Base-by-base conservation (phyloP, 1,284 basidiomycete genomes). In the Coniferiporia weirii region DNA sequence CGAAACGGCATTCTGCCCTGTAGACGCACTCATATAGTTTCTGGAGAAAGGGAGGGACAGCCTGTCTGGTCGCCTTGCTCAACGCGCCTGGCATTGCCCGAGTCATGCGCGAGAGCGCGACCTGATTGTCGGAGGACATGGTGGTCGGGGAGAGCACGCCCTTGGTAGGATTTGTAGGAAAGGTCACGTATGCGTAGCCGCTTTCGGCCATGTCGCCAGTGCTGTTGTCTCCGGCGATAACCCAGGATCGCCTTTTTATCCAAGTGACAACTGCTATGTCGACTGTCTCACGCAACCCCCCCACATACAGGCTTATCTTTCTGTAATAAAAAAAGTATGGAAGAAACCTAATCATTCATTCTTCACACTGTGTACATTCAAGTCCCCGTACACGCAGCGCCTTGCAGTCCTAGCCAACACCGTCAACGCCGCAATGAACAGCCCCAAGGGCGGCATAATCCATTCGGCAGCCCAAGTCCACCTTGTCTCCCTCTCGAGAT, bases 41-140 rank as follows among this genome's bases (percentile, higher is more conserved):
- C 75, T 94, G 93, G 15, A 96, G 79, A 69, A 98, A 98, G 0
- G 92, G 90, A 0, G 93, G 92, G 1, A 93, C 81, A 12, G 79
- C 74, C 66, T 83, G 81, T 47, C 81, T 73, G 1, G 82, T 75
- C 10, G 79, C 74, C 67, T 75, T 81, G 64, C 76, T 79, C 50
- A 83, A 70, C 64, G 79, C 76, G 1, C 73, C 60, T n/a, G 68
- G 73, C 13, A 75, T 69, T 3, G 73, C 71, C 46, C 77, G 74
- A 4, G 73, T 72, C 1, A 76, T 66, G 49, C 84, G 74, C 0
- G 82, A 71, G 22, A 85, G 71, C 3, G 82, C 79, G 63, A 84
- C 75, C 67, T 84, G 81, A 32, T 79, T 75, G 56, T 72, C 73
- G 46, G 67, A 60, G 9, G 73, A 66, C 67, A 73, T 73, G 62